Evolutionary conservation across 257 asterid genomes (phyloP).

Genomic region (Handroanthus guayacan): DNA sequence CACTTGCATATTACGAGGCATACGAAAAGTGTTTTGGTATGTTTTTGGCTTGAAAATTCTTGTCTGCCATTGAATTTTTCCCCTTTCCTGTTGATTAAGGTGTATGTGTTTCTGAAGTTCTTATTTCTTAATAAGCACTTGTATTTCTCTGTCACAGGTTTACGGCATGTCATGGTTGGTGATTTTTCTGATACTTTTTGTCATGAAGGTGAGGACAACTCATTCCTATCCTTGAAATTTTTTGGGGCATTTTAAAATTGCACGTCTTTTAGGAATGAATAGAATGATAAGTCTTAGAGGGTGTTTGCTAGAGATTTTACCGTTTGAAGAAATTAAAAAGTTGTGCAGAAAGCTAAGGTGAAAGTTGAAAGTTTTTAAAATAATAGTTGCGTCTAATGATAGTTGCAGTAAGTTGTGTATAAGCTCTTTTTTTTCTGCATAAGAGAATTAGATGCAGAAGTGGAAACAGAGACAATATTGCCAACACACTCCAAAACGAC

Average conservation of each 20-base stretch:
- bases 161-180: constrained; percentile 51
- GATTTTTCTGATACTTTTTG: constrained; percentile 40
- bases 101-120: background rate
- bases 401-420: too few relatives aligned
- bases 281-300: background rate
- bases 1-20: constrained; percentile 50
- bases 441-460: too few relatives aligned
- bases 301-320: too few relatives aligned
- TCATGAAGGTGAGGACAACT: constrained; percentile 45
- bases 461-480: too few relatives aligned
- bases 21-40: constrained; percentile 49
- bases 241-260: background rate
- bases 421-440: too few relatives aligned
- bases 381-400: too few relatives aligned
- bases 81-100: background rate
- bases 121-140: constrained; percentile 1
- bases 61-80: background rate
- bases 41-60: constrained; percentile 12
- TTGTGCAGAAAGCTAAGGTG: too few relatives aligned
- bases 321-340: too few relatives aligned
- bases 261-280: background rate
- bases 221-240: background rate
- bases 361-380: too few relatives aligned
- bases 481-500: too few relatives aligned
- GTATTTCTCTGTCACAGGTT: constrained; percentile 29